These are phyloP conservation scores for Mantamonas sphyraenae DNA, from an alignment of 78 protist genomes.

Conservation along the genomic window DNA sequence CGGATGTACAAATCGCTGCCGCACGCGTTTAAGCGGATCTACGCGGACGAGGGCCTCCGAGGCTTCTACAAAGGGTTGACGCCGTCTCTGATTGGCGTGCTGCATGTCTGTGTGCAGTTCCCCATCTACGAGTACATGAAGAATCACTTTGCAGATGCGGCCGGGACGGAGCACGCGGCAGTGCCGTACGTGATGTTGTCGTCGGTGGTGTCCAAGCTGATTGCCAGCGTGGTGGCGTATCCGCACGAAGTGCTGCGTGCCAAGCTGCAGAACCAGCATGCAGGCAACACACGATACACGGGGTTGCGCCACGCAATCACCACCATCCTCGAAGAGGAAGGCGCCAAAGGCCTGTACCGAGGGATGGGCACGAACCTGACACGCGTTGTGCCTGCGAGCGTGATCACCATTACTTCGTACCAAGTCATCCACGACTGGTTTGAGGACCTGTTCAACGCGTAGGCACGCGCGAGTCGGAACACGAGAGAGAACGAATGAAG, in stretches of 20 bases:
- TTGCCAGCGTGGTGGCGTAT: conserved; percentile 61
- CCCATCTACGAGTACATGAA: conserved; percentile 68
- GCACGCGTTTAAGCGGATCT: conserved; percentile 11
- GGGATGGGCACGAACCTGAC: conserved; percentile 67
- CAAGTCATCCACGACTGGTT: no score
- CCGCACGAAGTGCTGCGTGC: conserved; percentile 76
- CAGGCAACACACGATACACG: conserved; percentile 15
- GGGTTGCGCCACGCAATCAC: conserved; percentile 2
- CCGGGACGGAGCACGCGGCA: not conserved
- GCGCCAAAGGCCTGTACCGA: conserved; percentile 53
- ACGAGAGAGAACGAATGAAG: no score
- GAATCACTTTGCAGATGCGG: not conserved
- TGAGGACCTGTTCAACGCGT: no score
- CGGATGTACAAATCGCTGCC: not conserved
- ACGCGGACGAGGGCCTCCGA: conserved; percentile 40
- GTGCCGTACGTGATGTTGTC: conserved; percentile 34
- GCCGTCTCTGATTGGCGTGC: conserved; percentile 62
- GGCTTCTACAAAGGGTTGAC: conserved; percentile 61
- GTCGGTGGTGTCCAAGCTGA: conserved; percentile 47
- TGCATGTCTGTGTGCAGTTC: conserved; percentile 75
- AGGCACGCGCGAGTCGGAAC: no score
- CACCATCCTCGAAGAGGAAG: conserved; percentile 42
- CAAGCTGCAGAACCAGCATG: conserved; percentile 46
- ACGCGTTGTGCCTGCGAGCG: conserved; percentile 63
- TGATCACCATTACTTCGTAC: conserved; percentile 62